These are phyloP conservation scores for Trifolium pratense DNA, from an alignment of 306 rosid genomes.

Conservation along the genomic window DNA sequence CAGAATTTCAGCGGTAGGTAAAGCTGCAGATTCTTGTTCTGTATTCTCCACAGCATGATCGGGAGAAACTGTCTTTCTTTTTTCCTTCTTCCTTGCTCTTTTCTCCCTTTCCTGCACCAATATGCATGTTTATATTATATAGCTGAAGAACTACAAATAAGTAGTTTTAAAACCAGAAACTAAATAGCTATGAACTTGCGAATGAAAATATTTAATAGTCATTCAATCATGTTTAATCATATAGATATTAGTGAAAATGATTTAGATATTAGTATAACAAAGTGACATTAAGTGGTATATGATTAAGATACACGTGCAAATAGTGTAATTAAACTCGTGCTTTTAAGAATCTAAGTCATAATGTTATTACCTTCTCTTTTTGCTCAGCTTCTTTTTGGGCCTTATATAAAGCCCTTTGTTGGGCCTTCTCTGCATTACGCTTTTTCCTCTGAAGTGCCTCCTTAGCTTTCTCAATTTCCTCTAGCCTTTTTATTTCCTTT, in stretches of 20 bases:
- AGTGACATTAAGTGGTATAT: not conserved
- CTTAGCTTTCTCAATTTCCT: conserved; percentile 80
- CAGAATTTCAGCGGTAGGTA: conserved; percentile 47
- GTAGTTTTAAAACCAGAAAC: not conserved
- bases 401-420: conserved; percentile 69
- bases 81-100: conserved; percentile 74
- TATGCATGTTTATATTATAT: conserved; percentile 25
- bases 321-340: not conserved
- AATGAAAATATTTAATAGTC: not conserved
- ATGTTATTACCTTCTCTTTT: conserved; percentile 75
- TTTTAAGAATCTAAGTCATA: not conserved
- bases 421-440: conserved; percentile 73
- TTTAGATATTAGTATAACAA: not conserved
- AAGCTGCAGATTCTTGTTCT: conserved; percentile 51
- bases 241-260: not conserved
- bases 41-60: conserved; percentile 44
- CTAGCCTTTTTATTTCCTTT: conserved; percentile 73
- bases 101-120: conserved; percentile 74
- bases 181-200: not conserved
- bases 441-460: conserved; percentile 80
- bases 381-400: conserved; percentile 86
- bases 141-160: conserved; percentile 28
- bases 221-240: not conserved
- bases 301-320: not conserved
- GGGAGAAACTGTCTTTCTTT: conserved; percentile 53